Base-by-base conservation (phyloP, 495 filamentous ascomycete species). In the Penicillium cosmopolitanum region DNA sequence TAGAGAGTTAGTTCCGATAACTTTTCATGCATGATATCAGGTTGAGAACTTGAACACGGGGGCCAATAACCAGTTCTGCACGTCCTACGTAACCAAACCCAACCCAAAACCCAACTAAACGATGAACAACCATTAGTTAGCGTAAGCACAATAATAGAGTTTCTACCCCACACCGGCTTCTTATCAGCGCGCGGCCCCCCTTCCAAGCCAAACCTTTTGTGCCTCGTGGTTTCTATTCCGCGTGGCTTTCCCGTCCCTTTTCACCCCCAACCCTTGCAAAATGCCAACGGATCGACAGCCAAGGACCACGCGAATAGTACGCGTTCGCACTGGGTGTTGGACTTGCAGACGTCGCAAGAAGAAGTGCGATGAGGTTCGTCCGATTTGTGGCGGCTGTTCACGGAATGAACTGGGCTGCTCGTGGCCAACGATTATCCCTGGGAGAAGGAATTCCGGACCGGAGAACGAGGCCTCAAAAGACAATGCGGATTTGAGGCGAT, bases 321-420 rank as follows among this genome's bases (percentile, higher is more conserved):
- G 73, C 48, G 73, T 76, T 21, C 60, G 73, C 16, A 95, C 92
- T 3, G 92, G 92, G 8, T 96, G 92, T 72, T 86, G 90, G 63
- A 92, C 90, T 33, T 96, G 92, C 72, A 80, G 92, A 55, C 89
- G 88, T 62, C 83, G 92, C n/a, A 95, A 95, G 78, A 96, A 95
- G 85, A 96, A 96, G 79, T 96, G 92, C 73, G 92, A 95, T 67
- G 92, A 95, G 76, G 78, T 82, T 12, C 91, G 89, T 59, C 92
- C 92, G 36, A 77, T 82, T 36, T 95, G 91, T 85, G 81, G 83
- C 15, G 73, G 73, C 28, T 76, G 86, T 77, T 69, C 58, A 44
- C 65, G 66, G 33, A 68, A 75, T 57, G 68, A 73, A 28, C 58
- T 74, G 4, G 61, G 46, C 19, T 76, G 73, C 53, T 53, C 63